Evolutionary conservation across 305 asterid species (phyloP).

Genomic region (Solanum hybrid): DNA sequence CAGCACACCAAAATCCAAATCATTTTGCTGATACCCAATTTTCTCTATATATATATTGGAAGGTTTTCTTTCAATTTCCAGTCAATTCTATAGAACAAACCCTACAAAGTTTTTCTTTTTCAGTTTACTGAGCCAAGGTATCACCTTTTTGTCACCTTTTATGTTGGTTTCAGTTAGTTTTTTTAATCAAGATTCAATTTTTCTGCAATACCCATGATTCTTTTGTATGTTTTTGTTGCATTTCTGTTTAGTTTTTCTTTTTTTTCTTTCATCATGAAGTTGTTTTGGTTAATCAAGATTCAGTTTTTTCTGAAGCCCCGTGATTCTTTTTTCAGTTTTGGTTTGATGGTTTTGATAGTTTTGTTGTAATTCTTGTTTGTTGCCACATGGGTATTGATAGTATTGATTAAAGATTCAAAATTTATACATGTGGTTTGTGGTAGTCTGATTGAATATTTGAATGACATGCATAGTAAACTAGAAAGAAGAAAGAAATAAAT

Average conservation of each 20-base stretch:
- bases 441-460: background rate
- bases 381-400: background rate
- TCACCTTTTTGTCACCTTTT: background rate
- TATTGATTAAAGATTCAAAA: background rate
- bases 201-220: background rate
- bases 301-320: background rate
- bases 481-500: background rate
- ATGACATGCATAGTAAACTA: background rate
- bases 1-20: background rate
- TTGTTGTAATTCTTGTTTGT: background rate
- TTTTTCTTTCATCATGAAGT: background rate
- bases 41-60: background rate
- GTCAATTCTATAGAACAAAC: background rate
- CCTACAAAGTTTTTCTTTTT: background rate
- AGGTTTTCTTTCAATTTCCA: background rate
- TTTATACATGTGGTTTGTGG: background rate
- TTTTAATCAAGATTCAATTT: background rate
- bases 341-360: background rate
- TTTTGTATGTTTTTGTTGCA: background rate
- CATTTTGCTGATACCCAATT: background rate
- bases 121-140: constrained; percentile 14
- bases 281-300: background rate
- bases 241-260: background rate
- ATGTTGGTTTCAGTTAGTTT: background rate
- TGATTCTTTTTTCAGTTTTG: background rate